Percentiles rank a stretch among this genome's conserved stretches.
Evolutionary conservation across 345 rosid genomes (phyloP).

Genomic region (Brassica cretica): DNA sequence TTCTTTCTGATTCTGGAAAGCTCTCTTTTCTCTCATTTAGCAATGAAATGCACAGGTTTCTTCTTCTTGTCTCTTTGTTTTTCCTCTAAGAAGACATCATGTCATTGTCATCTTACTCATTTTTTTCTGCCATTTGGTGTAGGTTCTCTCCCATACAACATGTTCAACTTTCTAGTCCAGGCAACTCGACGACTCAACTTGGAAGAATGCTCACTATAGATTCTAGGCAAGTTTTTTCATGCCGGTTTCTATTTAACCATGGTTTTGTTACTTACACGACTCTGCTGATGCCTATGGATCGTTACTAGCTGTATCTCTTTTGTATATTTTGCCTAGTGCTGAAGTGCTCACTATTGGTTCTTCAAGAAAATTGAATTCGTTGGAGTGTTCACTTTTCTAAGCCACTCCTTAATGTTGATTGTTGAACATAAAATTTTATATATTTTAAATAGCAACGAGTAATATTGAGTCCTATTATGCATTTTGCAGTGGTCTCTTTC

Average conservation of each 20-base stretch:
- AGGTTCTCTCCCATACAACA: constrained; percentile 90
- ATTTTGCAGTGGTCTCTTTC: constrained; percentile 66
- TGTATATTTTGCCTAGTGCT: constrained; percentile 3
- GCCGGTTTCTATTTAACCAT: neutral
- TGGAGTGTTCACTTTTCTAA: constrained; percentile 8
- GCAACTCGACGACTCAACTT: constrained; percentile 76
- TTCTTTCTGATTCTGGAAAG: constrained; percentile 98
- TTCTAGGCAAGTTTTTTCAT: constrained; percentile 59
- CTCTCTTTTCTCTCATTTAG: constrained; percentile 87
- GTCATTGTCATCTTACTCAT: constrained; percentile 21
- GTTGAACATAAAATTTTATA: neutral
- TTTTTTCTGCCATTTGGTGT: constrained; percentile 36
- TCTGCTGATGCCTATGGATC: constrained; percentile 16
- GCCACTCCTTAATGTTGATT: constrained; percentile 10
- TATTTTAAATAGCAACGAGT: neutral
- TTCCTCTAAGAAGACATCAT: constrained; percentile 17
- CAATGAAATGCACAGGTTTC: constrained; percentile 96
- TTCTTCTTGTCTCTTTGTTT: constrained; percentile 19
- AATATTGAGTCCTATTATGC: constrained; percentile 17
- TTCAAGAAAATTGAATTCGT: constrained; percentile 6
- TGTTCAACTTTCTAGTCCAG: constrained; percentile 79
- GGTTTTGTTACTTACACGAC: constrained; percentile 5
- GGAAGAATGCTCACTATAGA: constrained; percentile 89
- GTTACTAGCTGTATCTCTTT: neutral
- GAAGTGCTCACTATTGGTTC: neutral